Evolutionary conservation across 1,284 basidiomycete genomes (phyloP).

Genomic region (Ganoderma leucocontextum): DNA sequence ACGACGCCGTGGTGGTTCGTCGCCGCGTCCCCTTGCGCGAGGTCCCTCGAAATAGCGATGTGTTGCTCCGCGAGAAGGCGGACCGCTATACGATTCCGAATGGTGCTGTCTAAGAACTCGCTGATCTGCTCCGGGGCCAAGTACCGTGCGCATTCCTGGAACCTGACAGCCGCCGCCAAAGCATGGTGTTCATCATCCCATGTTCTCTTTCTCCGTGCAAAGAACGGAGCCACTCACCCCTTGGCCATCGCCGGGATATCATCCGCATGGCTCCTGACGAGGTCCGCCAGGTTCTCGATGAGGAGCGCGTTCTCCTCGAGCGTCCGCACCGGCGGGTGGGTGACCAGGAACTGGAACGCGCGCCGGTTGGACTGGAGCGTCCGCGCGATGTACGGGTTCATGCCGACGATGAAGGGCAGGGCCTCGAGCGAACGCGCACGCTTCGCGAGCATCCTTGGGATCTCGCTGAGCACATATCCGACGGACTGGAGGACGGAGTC

Average conservation of each 20-base stretch:
- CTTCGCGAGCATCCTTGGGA: constrained; percentile 76
- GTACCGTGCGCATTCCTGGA: constrained; percentile 87
- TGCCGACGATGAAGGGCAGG: constrained; percentile 88
- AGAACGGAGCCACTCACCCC: constrained; percentile 60
- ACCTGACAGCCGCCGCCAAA: constrained; percentile 54
- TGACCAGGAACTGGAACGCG: constrained; percentile 79
- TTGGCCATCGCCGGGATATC: constrained; percentile 92
- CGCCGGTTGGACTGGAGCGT: constrained; percentile 78
- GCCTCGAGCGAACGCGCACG: constrained; percentile 75
- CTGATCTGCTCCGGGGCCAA: constrained; percentile 82
- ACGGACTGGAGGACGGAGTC: constrained; percentile 76
- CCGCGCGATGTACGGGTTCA: constrained; percentile 86
- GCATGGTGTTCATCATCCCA: neutral
- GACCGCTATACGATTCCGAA: constrained; percentile 88
- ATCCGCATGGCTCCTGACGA: constrained; percentile 84
- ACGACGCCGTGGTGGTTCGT: constrained; percentile 68
- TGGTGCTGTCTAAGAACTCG: constrained; percentile 84
- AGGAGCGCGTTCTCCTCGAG: constrained; percentile 79
- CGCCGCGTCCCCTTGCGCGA: constrained; percentile 47
- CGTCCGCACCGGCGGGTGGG: constrained; percentile 70
- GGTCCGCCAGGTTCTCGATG: constrained; percentile 68
- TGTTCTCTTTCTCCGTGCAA: neutral
- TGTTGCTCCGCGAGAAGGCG: constrained; percentile 94
- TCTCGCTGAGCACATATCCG: constrained; percentile 73
- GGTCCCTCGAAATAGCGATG: constrained; percentile 78